Evolutionary conservation across 768 basidiomycete species (phyloP), one percentile per base, ranked within the genome.

Genomic region (Hygrocybe punicea): DNA sequence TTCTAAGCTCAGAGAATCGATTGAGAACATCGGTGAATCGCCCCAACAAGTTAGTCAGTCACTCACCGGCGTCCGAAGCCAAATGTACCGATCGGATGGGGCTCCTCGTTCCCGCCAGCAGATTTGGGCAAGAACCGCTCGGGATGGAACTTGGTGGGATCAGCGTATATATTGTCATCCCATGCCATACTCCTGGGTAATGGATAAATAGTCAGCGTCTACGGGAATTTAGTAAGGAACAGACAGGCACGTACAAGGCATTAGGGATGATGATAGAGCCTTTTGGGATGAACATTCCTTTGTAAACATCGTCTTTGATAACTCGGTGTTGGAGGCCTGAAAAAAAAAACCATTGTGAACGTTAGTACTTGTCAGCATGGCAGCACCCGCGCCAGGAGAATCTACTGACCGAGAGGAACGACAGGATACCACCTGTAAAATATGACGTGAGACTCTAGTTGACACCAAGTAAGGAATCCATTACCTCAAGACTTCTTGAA

Each of bases 271-370:
- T 51, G 16, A 66, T 36, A 6, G 73, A 65, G 1, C 71, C 73
- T 55, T 67, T 67, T 6, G 71, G 73, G 13, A 79, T 72, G 40
- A 66, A 73, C 61, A 74, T 73, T 6, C 74, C 75, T 6, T 71
- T 57, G 29, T 70, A 71, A 24, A 63, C 40, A 45, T 68, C 68
- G 40, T 71, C 72, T 55, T 66, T 63, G 33, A 62, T 62, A 10
- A 58, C 59, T 23, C 62, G 65, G 62, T 69, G 69, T 16, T 65
- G 66, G 35, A 62, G 50, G 63, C 70, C 48, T 72, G 65, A 13
- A 64, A 23, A 24, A 23, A 24, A 61, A 35, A 57, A 67, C 55
- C 65, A 63, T n/a, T n/a, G 16, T 67, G 65, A 6, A 63, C 23
- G 13, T 67, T 64, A 6, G 66, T 57, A n/a, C 19, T 67, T 66